A percentile compares a stretch with the other conserved stretches of the same genome.
phyloP scores from a whole-genome alignment of 169 alveolate species.

The Perkinsus olseni region DNA sequence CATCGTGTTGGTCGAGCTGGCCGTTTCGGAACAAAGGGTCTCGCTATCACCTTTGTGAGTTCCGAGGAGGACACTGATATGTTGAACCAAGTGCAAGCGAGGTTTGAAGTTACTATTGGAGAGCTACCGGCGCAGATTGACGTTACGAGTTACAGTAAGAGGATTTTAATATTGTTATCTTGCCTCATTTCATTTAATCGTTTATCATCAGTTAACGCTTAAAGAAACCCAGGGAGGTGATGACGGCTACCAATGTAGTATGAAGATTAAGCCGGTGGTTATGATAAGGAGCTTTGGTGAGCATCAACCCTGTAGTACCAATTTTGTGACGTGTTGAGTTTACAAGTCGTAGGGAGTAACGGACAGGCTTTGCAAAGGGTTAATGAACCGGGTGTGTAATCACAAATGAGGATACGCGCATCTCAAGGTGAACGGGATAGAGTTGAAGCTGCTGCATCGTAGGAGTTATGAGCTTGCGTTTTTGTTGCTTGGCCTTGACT shows the following conservation, averaged over 20 bases:
- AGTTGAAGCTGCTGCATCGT: too few relatives aligned
- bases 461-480: too few relatives aligned
- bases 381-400: not conserved
- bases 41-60: constrained; percentile 91
- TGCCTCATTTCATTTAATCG: not conserved
- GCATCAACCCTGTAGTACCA: not conserved
- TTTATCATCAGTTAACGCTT: not conserved
- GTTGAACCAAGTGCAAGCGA: constrained; percentile 89
- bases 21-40: constrained; percentile 98
- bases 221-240: not conserved
- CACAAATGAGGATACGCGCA: too few relatives aligned
- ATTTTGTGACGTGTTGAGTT: not conserved
- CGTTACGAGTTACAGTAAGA: constrained; percentile 66
- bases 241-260: not conserved
- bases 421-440: too few relatives aligned
- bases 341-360: not conserved
- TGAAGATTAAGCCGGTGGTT: not conserved
- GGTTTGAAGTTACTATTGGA: constrained; percentile 93
- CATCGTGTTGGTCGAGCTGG: constrained; percentile 99
- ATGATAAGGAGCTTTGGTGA: not conserved
- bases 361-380: too few relatives aligned
- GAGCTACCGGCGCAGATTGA: constrained; percentile 91
- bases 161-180: not conserved
- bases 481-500: too few relatives aligned
- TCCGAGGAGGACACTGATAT: constrained; percentile 84